Evolutionary conservation across 345 rosid species (phyloP).

Genomic region (Rhodamnia argentea): DNA sequence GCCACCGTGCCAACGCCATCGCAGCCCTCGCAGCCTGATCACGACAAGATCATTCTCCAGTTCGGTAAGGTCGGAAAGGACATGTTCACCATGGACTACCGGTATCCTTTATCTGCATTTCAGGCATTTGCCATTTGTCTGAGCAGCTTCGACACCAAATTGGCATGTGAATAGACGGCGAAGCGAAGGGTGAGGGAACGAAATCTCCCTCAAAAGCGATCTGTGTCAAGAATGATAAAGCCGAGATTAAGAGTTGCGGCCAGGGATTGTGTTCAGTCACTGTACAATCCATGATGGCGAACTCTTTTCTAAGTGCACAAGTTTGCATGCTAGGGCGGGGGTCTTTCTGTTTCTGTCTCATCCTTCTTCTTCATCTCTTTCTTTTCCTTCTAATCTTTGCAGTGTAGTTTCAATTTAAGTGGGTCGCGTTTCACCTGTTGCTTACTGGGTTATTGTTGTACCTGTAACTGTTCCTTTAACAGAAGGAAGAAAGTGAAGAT

Average conservation of each 20-base stretch:
- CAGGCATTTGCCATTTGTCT: constrained; percentile 96
- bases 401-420: neutral
- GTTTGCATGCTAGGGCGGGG: neutral
- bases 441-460: neutral
- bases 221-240: neutral
- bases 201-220: neutral
- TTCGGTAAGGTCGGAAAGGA: constrained; percentile 95
- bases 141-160: constrained; percentile 98
- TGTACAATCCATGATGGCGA: neutral
- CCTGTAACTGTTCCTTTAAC: neutral
- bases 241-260: neutral
- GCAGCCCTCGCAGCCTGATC: constrained; percentile 32
- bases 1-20: constrained; percentile 9
- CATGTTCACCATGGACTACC: constrained; percentile 96
- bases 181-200: neutral
- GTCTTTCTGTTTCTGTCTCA: neutral
- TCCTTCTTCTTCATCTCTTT: neutral
- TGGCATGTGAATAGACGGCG: constrained; percentile 81
- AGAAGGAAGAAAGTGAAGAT: neutral
- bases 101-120: constrained; percentile 91
- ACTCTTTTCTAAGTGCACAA: neutral
- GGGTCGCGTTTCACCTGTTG: neutral
- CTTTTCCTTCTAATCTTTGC: neutral
- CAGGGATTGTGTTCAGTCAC: neutral
- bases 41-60: constrained; percentile 88